Base-by-base conservation (phyloP, 345 rosid species). In the Brassica cretica region DNA sequence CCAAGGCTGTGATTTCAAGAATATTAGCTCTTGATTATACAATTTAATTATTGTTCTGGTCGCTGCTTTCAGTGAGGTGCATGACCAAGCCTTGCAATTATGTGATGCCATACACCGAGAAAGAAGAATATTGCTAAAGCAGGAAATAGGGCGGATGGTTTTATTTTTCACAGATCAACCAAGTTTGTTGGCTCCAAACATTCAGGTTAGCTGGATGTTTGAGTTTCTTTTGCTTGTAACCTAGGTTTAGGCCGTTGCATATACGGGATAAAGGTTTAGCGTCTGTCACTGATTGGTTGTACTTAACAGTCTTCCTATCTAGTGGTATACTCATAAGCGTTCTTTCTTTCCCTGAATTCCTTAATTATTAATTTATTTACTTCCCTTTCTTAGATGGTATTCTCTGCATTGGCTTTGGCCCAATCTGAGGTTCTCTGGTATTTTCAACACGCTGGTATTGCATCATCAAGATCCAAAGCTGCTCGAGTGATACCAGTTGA, bases 71-170 rank as follows among this genome's bases (percentile, higher is more conserved):
- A 95, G 99, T 79, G 98, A 91, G 84, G 99, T 93, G 74, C 96
- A 93, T 51, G 99, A 95, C 84, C 99, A 95, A 83, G 97, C 98
- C 55, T 64, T 91, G 70, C 64, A 84, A 72, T 86, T 88, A 16
- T 95, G 97, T 82, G 91, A 89, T 84, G 86, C 86, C 70, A 89
- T 90, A 78, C 98, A 91, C 80, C 86, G 80, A 79, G 99, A 93
- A 85, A 90, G 99, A 82, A 89, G 98, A 84, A 91, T 91, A 85
- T 81, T 95, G 75, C 76, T 93, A 65, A 95, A 95, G 85, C 98
- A 95, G 82, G 99, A 95, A 86, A 90, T 93, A 63, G 97, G 98
- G 77, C 89, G 97, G 86, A 95, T 95, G 99, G 96, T 93, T 78
- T 87, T 93, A 76, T 95, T 95, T 83, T 93, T 93, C 71, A 90